These are phyloP conservation scores for Pachyrhizus erosus DNA, from an alignment of 306 rosid species.

Conservation along the genomic window DNA sequence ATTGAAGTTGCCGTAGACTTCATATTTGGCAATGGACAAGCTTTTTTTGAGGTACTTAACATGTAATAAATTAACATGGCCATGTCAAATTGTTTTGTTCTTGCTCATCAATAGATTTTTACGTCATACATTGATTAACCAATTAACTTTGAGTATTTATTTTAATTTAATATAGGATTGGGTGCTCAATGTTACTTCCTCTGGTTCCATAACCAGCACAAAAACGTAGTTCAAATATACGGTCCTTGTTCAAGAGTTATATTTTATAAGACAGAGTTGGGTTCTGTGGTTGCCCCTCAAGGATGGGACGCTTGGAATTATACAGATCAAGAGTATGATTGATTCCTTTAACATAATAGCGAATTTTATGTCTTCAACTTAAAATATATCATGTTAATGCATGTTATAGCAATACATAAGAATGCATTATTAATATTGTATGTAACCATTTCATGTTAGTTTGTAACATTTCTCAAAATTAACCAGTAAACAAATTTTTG, in stretches of 20 bases:
- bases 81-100: not conserved
- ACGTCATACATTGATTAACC: not conserved
- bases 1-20: constrained; percentile 59
- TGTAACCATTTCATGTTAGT: not conserved
- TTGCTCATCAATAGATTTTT: not conserved
- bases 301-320: constrained; percentile 53
- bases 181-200: not conserved
- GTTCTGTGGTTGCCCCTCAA: constrained; percentile 32
- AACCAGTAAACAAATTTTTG: not conserved
- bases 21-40: constrained; percentile 56
- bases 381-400: not conserved
- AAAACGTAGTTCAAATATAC: constrained; percentile 20
- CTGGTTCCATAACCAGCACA: constrained; percentile 60
- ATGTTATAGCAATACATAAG: not conserved
- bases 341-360: not conserved
- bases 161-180: constrained; percentile 36
- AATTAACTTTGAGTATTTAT: not conserved
- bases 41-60: constrained; percentile 42
- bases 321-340: constrained; percentile 36
- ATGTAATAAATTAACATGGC: not conserved
- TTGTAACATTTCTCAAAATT: not conserved
- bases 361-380: not conserved
- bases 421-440: too few relatives aligned
- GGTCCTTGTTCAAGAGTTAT: constrained; percentile 54
- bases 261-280: constrained; percentile 35